Evolutionary conservation across 2,329 filamentous ascomycete genomes (phyloP).

Genomic region (Diaporthe sp.): DNA sequence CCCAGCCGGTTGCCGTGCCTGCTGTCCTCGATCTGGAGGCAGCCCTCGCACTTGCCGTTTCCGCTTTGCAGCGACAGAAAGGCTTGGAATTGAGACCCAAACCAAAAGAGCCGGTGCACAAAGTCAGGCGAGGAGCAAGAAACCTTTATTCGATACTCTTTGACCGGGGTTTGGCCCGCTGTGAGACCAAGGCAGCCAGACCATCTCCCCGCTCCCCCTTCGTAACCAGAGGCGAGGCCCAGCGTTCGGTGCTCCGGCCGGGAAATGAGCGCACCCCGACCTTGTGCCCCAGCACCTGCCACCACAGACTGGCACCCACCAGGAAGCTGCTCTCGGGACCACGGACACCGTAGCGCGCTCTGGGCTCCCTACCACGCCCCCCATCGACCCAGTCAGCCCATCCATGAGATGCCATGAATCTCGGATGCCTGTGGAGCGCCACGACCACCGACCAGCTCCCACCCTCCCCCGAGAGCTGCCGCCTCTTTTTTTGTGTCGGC

Average conservation of each 20-base stretch:
- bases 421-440: constrained; percentile 39
- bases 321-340: constrained; percentile 35
- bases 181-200: background rate
- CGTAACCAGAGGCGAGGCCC: constrained; percentile 6
- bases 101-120: background rate
- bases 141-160: background rate
- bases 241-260: constrained; percentile 41
- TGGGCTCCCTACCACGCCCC: constrained; percentile 30
- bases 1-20: constrained; percentile 39
- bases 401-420: constrained; percentile 26
- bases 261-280: constrained; percentile 27
- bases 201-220: background rate
- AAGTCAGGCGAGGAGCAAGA: background rate
- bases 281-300: background rate
- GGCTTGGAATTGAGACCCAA: background rate
- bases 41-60: constrained; percentile 17
- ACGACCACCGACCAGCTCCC: constrained; percentile 29
- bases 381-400: constrained; percentile 35
- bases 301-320: constrained; percentile 16
- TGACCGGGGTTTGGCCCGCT: constrained; percentile 8
- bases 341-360: constrained; percentile 38
- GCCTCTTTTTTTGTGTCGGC: constrained; percentile 32
- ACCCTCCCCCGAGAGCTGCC: constrained; percentile 35
- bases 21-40: constrained; percentile 38
- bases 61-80: background rate